Evolutionary conservation across 768 basidiomycete genomes (phyloP).

Genomic region (Kwoniella shandongensis): DNA sequence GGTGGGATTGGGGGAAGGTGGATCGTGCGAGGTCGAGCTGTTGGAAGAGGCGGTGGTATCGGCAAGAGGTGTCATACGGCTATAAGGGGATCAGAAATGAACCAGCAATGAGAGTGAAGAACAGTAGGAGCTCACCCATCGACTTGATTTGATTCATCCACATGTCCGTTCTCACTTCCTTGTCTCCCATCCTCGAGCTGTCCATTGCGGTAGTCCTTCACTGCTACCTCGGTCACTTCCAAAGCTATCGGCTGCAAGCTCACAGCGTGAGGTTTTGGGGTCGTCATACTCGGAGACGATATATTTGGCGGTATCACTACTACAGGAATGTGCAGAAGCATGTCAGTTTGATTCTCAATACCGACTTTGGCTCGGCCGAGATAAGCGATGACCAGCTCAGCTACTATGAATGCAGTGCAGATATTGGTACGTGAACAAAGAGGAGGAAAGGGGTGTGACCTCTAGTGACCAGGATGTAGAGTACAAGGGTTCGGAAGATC

Average conservation of each 20-base stretch:
- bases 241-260: slow-evolving; percentile 2
- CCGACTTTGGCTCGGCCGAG: too few species aligned
- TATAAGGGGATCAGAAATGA: too few species aligned
- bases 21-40: neutral
- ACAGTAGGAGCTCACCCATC: slow-evolving; percentile 11
- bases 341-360: neutral
- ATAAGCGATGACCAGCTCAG: too few species aligned
- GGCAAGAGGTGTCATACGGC: slow-evolving; percentile 16
- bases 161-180: too few species aligned
- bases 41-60: slow-evolving; percentile 1
- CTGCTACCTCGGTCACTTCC: neutral
- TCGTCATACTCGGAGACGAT: slow-evolving; percentile 15
- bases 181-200: too few species aligned
- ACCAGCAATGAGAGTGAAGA: too few species aligned
- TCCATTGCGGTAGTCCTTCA: too few species aligned
- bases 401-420: too few species aligned
- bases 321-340: neutral
- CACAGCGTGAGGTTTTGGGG: slow-evolving; percentile 11
- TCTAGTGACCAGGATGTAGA: too few species aligned
- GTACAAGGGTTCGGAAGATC: neutral
- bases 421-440: too few species aligned
- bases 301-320: slow-evolving; percentile 18
- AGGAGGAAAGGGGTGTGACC: too few species aligned
- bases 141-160: neutral
- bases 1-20: slow-evolving; percentile 17